Evolutionary conservation across 257 asterid species (phyloP).

Genomic region (Solanum dulcamara): DNA sequence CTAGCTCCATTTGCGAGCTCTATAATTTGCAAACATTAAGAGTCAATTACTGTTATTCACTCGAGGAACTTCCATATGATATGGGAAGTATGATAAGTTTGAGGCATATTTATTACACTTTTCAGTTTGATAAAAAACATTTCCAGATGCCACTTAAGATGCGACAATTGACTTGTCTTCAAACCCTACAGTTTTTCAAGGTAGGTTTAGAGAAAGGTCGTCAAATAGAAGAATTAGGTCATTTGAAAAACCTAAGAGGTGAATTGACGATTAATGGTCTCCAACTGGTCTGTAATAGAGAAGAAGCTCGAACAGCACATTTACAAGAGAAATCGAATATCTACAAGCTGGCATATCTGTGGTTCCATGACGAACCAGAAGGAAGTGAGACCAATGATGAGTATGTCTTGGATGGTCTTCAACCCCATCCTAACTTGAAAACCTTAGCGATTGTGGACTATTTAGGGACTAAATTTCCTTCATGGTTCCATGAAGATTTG

Average conservation of each 20-base stretch:
- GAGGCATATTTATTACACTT: background rate
- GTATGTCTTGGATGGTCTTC: conserved; percentile 11
- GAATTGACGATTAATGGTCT: background rate
- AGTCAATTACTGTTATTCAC: background rate
- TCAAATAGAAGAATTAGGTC: background rate
- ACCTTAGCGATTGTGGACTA: background rate
- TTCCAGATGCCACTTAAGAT: background rate
- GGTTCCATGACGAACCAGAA: background rate
- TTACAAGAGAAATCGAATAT: background rate
- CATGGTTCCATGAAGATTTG: background rate
- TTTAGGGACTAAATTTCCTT: background rate
- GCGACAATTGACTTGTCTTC: background rate
- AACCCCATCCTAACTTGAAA: conserved; percentile 9
- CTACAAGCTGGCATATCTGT: background rate
- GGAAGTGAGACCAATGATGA: background rate
- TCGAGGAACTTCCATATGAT: background rate
- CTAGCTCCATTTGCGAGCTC: background rate
- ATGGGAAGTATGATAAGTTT: conserved; percentile 5
- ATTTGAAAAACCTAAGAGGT: background rate
- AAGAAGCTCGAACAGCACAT: background rate
- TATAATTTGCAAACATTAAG: conserved; percentile 2
- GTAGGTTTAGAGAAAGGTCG: background rate
- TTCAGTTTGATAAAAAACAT: too few relatives aligned
- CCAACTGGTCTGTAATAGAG: background rate
- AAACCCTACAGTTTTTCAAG: background rate